Evolutionary conservation across 129 eudicot genomes (phyloP).

Genomic region (Glebionis coronaria): DNA sequence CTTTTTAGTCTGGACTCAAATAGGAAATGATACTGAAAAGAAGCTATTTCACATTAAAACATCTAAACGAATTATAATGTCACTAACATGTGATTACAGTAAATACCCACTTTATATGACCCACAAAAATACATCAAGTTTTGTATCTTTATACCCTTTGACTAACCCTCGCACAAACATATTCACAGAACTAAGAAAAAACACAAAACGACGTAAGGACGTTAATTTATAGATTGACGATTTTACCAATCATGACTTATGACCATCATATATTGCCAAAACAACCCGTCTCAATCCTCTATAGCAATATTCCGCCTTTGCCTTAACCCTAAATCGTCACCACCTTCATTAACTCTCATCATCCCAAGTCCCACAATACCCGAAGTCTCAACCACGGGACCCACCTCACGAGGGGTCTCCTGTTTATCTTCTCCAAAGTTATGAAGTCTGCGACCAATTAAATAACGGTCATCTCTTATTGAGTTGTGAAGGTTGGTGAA

Average conservation of each 20-base stretch:
- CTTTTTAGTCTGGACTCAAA: too few relatives aligned
- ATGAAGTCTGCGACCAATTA: slow-evolving; percentile 87
- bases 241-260: too few relatives aligned
- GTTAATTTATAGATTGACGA: slow-evolving; percentile 15
- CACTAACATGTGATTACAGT: slow-evolving; percentile 7
- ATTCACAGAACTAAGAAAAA: slow-evolving; percentile 28
- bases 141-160: slow-evolving; percentile 21
- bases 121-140: slow-evolving; percentile 15
- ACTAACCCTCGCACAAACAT: slow-evolving; percentile 27
- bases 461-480: slow-evolving; percentile 84
- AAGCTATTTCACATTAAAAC: slow-evolving; percentile 1
- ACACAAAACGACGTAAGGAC: slow-evolving; percentile 1
- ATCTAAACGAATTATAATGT: neutral
- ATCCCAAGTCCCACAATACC: slow-evolving; percentile 1
- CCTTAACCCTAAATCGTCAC: slow-evolving; percentile 49
- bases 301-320: slow-evolving; percentile 45
- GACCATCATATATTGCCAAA: too few relatives aligned
- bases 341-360: slow-evolving; percentile 20
- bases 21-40: neutral
- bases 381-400: neutral
- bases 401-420: slow-evolving; percentile 14
- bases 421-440: slow-evolving; percentile 60
- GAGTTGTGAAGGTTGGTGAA: slow-evolving; percentile 91
- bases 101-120: slow-evolving; percentile 18
- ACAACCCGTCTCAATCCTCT: slow-evolving; percentile 30